Conservation (phyloP, 192 early-diverging fungal species). For the Lobosporangium transversale region DNA sequence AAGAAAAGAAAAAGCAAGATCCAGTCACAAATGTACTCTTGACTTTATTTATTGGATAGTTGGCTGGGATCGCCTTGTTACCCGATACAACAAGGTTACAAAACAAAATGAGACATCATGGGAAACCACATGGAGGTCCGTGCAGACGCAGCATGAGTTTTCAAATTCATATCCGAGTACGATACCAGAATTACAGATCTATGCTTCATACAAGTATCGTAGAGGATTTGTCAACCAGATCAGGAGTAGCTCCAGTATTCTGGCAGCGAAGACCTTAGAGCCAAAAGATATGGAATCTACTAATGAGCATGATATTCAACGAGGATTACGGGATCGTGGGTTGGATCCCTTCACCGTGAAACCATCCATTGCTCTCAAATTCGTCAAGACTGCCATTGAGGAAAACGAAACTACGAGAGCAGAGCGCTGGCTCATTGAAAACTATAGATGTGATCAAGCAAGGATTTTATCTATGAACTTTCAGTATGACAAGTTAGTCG, state of each 20-base stretch:
- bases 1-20: neutral
- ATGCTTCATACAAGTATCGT: slow-evolving; percentile 61
- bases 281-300: slow-evolving; percentile 54
- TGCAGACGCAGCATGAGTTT: slow-evolving; percentile 50
- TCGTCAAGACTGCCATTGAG: slow-evolving; percentile 54
- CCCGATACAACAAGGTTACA: slow-evolving; percentile 54
- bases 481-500: slow-evolving; percentile 41
- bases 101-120: slow-evolving; percentile 56
- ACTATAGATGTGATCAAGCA: slow-evolving; percentile 54
- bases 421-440: slow-evolving; percentile 54
- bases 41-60: slow-evolving; percentile 12
- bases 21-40: neutral
- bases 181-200: slow-evolving; percentile 57
- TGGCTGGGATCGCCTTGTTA: slow-evolving; percentile 56
- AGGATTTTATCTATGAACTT: slow-evolving; percentile 58
- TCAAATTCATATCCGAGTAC: slow-evolving; percentile 43
- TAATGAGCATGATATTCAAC: slow-evolving; percentile 18
- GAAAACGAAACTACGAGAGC: slow-evolving; percentile 51
- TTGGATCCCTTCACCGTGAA: slow-evolving; percentile 60
- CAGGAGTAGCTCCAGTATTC: slow-evolving; percentile 51
- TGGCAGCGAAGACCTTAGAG: slow-evolving; percentile 40
- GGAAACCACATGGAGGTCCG: slow-evolving; percentile 60
- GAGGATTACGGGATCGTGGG: slow-evolving; percentile 39
- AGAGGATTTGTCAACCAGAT: slow-evolving; percentile 62
- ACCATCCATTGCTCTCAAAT: slow-evolving; percentile 57